These are phyloP conservation scores for Coemansia sp. DNA, from an alignment of 192 early-diverging fungal genomes.

Conservation along the genomic window DNA sequence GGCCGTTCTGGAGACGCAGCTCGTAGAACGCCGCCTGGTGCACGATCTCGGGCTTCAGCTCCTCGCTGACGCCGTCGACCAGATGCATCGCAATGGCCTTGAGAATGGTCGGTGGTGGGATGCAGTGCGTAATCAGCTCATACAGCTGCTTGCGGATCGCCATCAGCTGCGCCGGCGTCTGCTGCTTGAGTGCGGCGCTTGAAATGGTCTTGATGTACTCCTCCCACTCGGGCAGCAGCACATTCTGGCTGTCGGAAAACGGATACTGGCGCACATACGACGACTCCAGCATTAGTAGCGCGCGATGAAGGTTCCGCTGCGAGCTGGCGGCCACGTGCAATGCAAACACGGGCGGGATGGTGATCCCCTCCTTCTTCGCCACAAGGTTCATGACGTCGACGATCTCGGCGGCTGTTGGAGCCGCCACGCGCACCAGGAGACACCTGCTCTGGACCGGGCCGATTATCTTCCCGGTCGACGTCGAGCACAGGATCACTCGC, in stretches of 20 bases:
- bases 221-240: conserved; percentile 88
- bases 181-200: conserved; percentile 66
- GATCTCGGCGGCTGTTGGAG: conserved; percentile 79
- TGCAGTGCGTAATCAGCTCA: conserved; percentile 87
- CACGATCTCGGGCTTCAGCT: conserved; percentile 67
- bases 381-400: conserved; percentile 66
- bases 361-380: conserved; percentile 78
- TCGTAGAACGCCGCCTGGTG: conserved; percentile 85
- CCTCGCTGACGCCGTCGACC: conserved; percentile 65
- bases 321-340: conserved; percentile 65
- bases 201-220: conserved; percentile 71
- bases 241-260: conserved; percentile 54
- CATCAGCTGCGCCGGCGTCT: conserved; percentile 72
- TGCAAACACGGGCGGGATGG: conserved; percentile 64
- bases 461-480: conserved; percentile 88
- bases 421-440: conserved; percentile 81
- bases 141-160: conserved; percentile 76
- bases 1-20: conserved; percentile 80
- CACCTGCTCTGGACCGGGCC: conserved; percentile 90
- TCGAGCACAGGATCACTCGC: conserved; percentile 91
- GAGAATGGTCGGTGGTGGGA: conserved; percentile 77
- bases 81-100: conserved; percentile 77
- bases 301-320: conserved; percentile 82
- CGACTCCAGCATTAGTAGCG: conserved; percentile 89
- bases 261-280: conserved; percentile 69